Conservation (phyloP, 169 alveolate genomes). For the Plasmodium inui region DNA sequence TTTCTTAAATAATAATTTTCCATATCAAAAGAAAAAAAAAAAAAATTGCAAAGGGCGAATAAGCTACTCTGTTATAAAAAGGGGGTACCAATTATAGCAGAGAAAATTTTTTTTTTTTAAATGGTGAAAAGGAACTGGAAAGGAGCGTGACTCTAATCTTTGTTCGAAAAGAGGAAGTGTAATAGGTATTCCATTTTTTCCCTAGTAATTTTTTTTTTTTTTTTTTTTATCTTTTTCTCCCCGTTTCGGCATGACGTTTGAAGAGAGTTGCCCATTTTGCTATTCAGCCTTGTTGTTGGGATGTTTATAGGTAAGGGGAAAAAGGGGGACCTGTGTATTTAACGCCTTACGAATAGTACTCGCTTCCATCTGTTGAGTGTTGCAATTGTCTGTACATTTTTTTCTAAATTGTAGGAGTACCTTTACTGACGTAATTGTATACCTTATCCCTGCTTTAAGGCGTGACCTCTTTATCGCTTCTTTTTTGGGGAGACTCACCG, state of each 20-base stretch:
- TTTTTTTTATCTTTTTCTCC: neutral
- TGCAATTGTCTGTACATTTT: neutral
- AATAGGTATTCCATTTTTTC: neutral
- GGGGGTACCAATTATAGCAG: neutral
- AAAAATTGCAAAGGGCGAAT: neutral
- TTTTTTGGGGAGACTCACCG: neutral
- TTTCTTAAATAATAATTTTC: slow-evolving; percentile 73
- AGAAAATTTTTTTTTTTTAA: neutral
- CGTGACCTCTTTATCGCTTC: neutral
- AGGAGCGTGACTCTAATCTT: neutral
- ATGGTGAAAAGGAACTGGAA: neutral
- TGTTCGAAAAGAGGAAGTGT: neutral
- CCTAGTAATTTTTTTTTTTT: neutral
- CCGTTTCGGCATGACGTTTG: neutral
- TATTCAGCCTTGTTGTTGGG: neutral
- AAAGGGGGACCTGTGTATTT: neutral
- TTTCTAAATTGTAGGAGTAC: neutral
- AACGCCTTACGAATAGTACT: neutral
- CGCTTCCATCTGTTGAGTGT: neutral
- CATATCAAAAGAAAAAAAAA: slow-evolving; percentile 33
- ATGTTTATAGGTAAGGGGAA: neutral
- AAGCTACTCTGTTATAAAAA: neutral
- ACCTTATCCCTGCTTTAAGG: neutral
- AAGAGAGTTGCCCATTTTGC: neutral
- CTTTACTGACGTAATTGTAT: neutral